Percentiles rank a stretch among this genome's conserved stretches.
Conservation (phyloP, 345 rosid species). For the Psidium guajava region DNA sequence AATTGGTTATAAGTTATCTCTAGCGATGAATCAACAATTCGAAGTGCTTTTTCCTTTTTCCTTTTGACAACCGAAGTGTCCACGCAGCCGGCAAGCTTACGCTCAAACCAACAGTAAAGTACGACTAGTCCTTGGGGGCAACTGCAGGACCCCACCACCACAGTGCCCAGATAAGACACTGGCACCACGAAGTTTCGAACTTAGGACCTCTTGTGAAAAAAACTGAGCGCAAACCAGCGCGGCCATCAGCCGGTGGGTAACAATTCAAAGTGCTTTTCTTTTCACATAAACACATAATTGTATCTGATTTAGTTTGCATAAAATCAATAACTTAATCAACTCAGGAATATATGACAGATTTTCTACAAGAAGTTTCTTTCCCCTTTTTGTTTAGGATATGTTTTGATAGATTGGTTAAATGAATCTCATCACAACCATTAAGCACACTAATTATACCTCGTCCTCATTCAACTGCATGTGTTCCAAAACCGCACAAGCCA, state of each 20-base stretch:
- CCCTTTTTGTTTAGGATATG: neutral
- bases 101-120: no score
- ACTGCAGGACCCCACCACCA: no score
- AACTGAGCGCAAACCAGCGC: no score
- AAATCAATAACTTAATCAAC: neutral
- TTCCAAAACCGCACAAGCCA: constrained; percentile 63
- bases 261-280: neutral
- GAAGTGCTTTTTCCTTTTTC: no score
- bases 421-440: neutral
- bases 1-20: neutral
- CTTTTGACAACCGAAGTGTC: no score
- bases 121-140: no score
- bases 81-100: no score
- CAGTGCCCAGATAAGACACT: no score
- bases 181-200: no score
- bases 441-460: constrained; percentile 21
- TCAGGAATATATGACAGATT: neutral
- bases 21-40: neutral
- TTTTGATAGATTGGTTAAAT: neutral
- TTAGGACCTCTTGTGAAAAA: no score
- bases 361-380: neutral
- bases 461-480: constrained; percentile 61
- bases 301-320: neutral
- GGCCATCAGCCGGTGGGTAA: no score
- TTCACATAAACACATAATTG: neutral